phyloP scores from a whole-genome alignment of 1,284 basidiomycete genomes.

The Athelia psychrophila region DNA sequence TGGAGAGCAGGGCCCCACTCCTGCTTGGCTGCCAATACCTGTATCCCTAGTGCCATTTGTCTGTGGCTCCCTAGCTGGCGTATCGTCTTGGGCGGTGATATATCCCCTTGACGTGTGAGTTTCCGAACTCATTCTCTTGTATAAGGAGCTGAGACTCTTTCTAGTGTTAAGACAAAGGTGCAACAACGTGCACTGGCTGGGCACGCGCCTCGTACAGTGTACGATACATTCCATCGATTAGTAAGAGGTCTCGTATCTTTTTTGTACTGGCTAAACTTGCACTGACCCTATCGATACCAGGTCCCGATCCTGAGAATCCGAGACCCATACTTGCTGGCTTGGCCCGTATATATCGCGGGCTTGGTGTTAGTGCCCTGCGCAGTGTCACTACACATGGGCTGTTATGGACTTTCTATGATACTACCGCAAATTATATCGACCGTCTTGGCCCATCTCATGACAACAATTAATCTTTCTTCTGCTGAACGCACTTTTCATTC shows the following conservation, averaged over 20 bases:
- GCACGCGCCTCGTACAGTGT: slow-evolving; percentile 61
- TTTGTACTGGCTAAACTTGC: not conserved
- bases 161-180: slow-evolving; percentile 89
- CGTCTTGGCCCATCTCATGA: slow-evolving; percentile 41
- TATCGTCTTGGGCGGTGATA: slow-evolving; percentile 82
- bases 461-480: not conserved
- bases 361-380: slow-evolving; percentile 80
- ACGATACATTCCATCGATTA: slow-evolving; percentile 74
- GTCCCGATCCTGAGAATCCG: slow-evolving; percentile 70
- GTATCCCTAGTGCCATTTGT: slow-evolving; percentile 78
- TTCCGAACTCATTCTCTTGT: not conserved
- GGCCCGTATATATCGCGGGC: slow-evolving; percentile 77
- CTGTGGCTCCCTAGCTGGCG: slow-evolving; percentile 81
- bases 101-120: slow-evolving; percentile 81
- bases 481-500: not conserved
- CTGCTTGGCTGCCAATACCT: slow-evolving; percentile 77
- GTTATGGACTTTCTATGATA: slow-evolving; percentile 82
- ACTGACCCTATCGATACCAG: slow-evolving; percentile 32
- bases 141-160: slow-evolving; percentile 2
- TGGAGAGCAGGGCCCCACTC: slow-evolving; percentile 74
- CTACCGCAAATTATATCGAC: slow-evolving; percentile 74
- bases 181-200: slow-evolving; percentile 87
- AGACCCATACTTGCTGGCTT: slow-evolving; percentile 71
- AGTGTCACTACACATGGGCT: slow-evolving; percentile 83
- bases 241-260: slow-evolving; percentile 56